Evolutionary conservation across 2,329 filamentous ascomycete species (phyloP).

Genomic region (Cercospora nicotianae): DNA sequence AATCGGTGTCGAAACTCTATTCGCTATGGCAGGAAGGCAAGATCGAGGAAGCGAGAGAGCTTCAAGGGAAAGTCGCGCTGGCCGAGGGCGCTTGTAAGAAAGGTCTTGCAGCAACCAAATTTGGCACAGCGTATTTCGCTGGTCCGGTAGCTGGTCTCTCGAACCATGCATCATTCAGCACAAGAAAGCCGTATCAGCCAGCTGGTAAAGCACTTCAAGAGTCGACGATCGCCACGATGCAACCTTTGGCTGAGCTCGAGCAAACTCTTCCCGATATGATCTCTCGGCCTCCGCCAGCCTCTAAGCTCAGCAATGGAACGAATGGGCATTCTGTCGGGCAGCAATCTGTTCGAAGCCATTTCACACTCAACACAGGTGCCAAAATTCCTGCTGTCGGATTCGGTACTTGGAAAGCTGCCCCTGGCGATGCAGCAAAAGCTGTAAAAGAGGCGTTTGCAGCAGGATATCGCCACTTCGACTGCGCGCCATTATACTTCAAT

Average conservation of each 20-base stretch:
- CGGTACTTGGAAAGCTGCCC: constrained; percentile 42
- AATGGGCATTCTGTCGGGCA: constrained; percentile 5
- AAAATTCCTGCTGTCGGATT: constrained; percentile 42
- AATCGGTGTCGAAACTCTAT: constrained; percentile 59
- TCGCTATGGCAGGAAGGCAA: constrained; percentile 59
- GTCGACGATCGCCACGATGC: constrained; percentile 32
- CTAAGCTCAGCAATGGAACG: not conserved
- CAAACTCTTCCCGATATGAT: constrained; percentile 14
- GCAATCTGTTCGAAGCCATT: constrained; percentile 18
- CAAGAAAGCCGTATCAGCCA: constrained; percentile 23
- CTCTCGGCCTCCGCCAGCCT: not conserved
- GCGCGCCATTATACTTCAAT: constrained; percentile 39
- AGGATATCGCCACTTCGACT: constrained; percentile 32
- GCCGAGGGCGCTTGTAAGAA: constrained; percentile 66
- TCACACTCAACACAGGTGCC: constrained; percentile 34
- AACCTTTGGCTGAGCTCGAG: constrained; percentile 22
- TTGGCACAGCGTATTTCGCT: constrained; percentile 54
- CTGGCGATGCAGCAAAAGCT: constrained; percentile 33
- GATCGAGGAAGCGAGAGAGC: constrained; percentile 56
- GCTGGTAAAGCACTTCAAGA: constrained; percentile 36
- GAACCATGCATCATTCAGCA: constrained; percentile 16
- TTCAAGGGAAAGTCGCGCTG: constrained; percentile 63
- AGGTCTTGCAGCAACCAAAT: constrained; percentile 68
- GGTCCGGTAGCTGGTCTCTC: constrained; percentile 24
- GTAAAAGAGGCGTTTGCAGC: constrained; percentile 24